Percentiles rank a stretch among this genome's conserved stretches.
phyloP scores from a whole-genome alignment of 2,329 filamentous ascomycete genomes.

The Colletotrichum paranaense region DNA sequence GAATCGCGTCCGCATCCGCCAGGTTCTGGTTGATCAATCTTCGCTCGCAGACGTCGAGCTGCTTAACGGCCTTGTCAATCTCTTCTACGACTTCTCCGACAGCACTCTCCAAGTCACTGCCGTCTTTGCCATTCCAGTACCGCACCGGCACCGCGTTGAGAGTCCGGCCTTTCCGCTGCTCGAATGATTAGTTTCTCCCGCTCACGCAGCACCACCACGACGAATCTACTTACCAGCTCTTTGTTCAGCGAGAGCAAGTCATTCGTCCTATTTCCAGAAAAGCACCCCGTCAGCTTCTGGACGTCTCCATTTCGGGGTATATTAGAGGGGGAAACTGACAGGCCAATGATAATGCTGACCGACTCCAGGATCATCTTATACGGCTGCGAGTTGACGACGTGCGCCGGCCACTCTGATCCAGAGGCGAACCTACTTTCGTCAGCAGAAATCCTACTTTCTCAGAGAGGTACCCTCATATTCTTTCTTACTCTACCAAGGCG shows the following conservation, averaged over 20 bases:
- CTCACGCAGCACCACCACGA: no score
- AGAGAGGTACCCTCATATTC: no score
- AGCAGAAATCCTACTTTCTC: neutral
- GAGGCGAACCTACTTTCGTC: constrained; percentile 26
- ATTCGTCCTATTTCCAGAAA: constrained; percentile 19
- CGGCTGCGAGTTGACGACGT: neutral
- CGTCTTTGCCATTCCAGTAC: constrained; percentile 10
- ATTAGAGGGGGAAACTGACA: neutral
- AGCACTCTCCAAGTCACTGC: constrained; percentile 1
- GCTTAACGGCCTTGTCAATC: constrained; percentile 22
- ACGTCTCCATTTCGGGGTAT: neutral
- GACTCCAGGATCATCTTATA: constrained; percentile 21
- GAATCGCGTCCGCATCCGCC: constrained; percentile 13
- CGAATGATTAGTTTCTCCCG: neutral
- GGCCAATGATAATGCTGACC: constrained; percentile 26
- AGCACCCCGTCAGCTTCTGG: neutral
- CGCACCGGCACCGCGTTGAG: constrained; percentile 30
- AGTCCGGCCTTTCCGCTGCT: constrained; percentile 14
- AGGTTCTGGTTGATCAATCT: constrained; percentile 15
- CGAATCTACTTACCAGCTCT: constrained; percentile 16
- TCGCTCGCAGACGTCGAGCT: constrained; percentile 25
- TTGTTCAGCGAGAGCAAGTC: constrained; percentile 31
- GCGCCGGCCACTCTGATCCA: constrained; percentile 1
- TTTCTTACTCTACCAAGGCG: constrained; percentile 30
- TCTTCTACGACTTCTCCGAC: constrained; percentile 23